Evolutionary conservation across 257 asterid species (phyloP).

Genomic region (Solanum infundibuliforme): DNA sequence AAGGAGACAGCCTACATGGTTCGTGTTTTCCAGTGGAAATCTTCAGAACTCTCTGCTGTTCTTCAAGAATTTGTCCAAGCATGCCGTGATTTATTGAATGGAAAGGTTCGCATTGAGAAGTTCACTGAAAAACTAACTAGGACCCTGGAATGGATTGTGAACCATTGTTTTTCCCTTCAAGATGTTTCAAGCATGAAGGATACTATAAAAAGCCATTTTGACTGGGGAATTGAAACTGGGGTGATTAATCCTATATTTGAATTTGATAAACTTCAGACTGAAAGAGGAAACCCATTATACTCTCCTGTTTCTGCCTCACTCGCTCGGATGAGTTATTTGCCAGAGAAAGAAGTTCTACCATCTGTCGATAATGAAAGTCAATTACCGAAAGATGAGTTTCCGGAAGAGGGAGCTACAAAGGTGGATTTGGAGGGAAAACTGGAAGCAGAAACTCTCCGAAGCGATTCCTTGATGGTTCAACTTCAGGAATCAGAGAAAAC

Average conservation of each 20-base stretch:
- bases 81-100: slow-evolving; percentile 46
- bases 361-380: slow-evolving; percentile 13
- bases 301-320: slow-evolving; percentile 12
- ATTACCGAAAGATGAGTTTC: slow-evolving; percentile 19
- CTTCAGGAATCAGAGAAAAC: slow-evolving; percentile 33
- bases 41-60: slow-evolving; percentile 41
- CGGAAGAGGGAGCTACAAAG: slow-evolving; percentile 14
- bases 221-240: slow-evolving; percentile 56
- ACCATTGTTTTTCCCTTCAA: slow-evolving; percentile 75
- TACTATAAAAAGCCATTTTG: slow-evolving; percentile 38
- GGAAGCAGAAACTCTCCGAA: slow-evolving; percentile 25
- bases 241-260: slow-evolving; percentile 24
- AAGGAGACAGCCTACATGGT: slow-evolving; percentile 35
- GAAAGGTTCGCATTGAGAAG: slow-evolving; percentile 35
- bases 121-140: slow-evolving; percentile 42
- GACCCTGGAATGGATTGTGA: slow-evolving; percentile 66
- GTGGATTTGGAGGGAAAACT: slow-evolving; percentile 22
- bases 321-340: slow-evolving; percentile 9
- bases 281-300: slow-evolving; percentile 4
- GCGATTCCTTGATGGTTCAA: slow-evolving; percentile 27
- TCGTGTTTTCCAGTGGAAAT: slow-evolving; percentile 68
- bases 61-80: slow-evolving; percentile 38
- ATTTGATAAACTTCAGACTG: slow-evolving; percentile 10
- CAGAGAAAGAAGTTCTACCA: slow-evolving; percentile 17
- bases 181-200: slow-evolving; percentile 78